phyloP scores from a whole-genome alignment of 1,284 basidiomycete species.

The Thelephora terrestris region DNA sequence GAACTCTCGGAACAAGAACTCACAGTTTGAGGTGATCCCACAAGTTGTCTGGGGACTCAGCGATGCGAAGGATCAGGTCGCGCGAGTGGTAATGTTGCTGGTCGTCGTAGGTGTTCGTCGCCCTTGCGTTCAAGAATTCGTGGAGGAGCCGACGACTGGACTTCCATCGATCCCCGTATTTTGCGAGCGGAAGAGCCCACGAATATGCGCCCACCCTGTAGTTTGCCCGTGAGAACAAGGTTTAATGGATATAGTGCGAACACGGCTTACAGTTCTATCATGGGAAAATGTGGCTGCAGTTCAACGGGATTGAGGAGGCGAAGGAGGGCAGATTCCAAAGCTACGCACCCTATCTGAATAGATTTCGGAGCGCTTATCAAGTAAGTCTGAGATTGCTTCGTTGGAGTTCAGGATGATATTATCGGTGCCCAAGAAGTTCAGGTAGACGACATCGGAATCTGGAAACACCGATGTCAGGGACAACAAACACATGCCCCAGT shows the following conservation, averaged over 20 bases:
- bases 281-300: slow-evolving; percentile 14
- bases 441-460: slow-evolving; percentile 19
- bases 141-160: slow-evolving; percentile 12
- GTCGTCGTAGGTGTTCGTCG: not conserved
- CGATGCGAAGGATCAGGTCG: slow-evolving; percentile 8
- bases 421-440: slow-evolving; percentile 15
- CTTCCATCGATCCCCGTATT: slow-evolving; percentile 15
- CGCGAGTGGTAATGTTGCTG: not conserved
- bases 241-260: not conserved
- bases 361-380: slow-evolving; percentile 16
- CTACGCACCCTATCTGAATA: slow-evolving; percentile 15
- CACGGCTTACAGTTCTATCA: slow-evolving; percentile 18
- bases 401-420: slow-evolving; percentile 19
- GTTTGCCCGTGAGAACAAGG: not conserved
- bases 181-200: slow-evolving; percentile 13
- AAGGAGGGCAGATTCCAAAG: not conserved
- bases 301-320: slow-evolving; percentile 2
- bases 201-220: slow-evolving; percentile 8
- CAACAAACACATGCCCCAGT: too few species aligned
- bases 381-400: slow-evolving; percentile 18
- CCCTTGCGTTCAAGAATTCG: slow-evolving; percentile 12
- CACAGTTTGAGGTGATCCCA: slow-evolving; percentile 8
- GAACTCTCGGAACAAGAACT: slow-evolving; percentile 2
- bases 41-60: slow-evolving; percentile 7
- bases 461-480: too few species aligned